Evolutionary conservation across 2,329 filamentous ascomycete genomes (phyloP).

Genomic region (Colletotrichum chrysophilum): DNA sequence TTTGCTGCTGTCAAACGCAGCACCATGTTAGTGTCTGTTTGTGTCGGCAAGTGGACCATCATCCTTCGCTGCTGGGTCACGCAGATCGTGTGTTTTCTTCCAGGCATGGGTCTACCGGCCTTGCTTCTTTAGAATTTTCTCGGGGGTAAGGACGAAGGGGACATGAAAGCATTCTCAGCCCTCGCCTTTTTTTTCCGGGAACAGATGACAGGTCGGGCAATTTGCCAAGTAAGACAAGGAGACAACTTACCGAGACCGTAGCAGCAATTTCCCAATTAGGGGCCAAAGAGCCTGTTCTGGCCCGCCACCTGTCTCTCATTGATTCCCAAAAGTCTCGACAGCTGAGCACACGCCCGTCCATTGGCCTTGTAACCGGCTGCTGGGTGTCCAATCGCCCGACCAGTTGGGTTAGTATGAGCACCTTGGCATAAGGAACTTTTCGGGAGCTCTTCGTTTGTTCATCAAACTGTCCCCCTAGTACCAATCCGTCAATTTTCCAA

Average conservation of each 20-base stretch:
- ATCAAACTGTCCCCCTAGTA: background rate
- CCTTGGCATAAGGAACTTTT: background rate
- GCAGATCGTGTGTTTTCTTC: background rate
- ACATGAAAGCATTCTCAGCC: background rate
- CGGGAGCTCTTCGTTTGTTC: background rate
- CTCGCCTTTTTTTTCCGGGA: background rate
- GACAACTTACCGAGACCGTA: slow-evolving; percentile 5
- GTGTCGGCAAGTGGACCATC: background rate
- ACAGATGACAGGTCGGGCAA: background rate
- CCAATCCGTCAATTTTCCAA: background rate
- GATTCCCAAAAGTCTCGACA: background rate
- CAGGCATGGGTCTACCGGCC: background rate
- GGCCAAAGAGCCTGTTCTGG: background rate
- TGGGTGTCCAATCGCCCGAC: background rate
- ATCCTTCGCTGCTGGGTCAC: background rate
- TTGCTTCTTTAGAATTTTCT: background rate
- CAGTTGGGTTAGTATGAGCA: background rate
- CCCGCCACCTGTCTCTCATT: slow-evolving; percentile 1
- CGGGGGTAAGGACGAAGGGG: background rate
- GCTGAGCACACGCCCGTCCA: background rate
- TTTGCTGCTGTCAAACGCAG: background rate
- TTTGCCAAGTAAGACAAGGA: slow-evolving; percentile 1
- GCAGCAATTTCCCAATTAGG: background rate
- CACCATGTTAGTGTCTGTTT: background rate
- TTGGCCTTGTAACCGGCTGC: background rate